A percentile compares a stretch with the other conserved stretches of the same genome.
Evolutionary conservation across 2,329 filamentous ascomycete species (phyloP).

Genomic region (Albophoma yamanashiensis): DNA sequence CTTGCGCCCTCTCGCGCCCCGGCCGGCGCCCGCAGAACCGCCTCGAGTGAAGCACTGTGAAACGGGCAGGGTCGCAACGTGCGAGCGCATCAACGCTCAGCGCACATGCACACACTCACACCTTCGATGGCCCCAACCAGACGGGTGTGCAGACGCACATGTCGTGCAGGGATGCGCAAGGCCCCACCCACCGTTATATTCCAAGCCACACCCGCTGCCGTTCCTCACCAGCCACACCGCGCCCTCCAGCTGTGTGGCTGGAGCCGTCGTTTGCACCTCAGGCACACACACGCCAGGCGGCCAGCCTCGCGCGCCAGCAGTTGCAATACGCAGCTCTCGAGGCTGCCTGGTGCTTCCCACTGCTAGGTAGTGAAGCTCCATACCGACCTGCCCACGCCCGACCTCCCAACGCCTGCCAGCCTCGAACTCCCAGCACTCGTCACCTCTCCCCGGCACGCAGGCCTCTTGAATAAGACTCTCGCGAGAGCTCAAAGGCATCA

Average conservation of each 20-base stretch:
- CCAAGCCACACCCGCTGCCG: background rate
- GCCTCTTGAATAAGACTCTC: background rate
- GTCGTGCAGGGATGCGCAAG: background rate
- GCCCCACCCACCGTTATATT: background rate
- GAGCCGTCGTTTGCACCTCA: slow-evolving; percentile 13
- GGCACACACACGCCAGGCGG: slow-evolving; percentile 11
- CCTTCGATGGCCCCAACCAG: background rate
- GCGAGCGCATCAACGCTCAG: background rate
- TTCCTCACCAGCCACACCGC: background rate
- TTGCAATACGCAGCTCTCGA: slow-evolving; percentile 27
- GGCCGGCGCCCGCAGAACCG: background rate
- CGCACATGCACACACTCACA: too few relatives aligned
- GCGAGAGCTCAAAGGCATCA: slow-evolving; percentile 4
- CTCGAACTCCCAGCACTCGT: slow-evolving; percentile 1
- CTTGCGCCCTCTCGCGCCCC: background rate
- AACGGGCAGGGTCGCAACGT: background rate
- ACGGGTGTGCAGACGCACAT: background rate
- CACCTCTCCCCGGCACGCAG: background rate
- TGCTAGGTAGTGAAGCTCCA: slow-evolving; percentile 17
- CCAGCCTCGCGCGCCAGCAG: slow-evolving; percentile 13
- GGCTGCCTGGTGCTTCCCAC: slow-evolving; percentile 26
- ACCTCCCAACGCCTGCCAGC: slow-evolving; percentile 1
- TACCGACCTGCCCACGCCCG: slow-evolving; percentile 7
- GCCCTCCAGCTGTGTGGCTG: slow-evolving; percentile 7
- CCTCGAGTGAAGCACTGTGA: background rate